A percentile compares a stretch with the other conserved stretches of the same genome.
Conservation (phyloP, 306 rosid genomes). For the Trichosanthes cucumerina region DNA sequence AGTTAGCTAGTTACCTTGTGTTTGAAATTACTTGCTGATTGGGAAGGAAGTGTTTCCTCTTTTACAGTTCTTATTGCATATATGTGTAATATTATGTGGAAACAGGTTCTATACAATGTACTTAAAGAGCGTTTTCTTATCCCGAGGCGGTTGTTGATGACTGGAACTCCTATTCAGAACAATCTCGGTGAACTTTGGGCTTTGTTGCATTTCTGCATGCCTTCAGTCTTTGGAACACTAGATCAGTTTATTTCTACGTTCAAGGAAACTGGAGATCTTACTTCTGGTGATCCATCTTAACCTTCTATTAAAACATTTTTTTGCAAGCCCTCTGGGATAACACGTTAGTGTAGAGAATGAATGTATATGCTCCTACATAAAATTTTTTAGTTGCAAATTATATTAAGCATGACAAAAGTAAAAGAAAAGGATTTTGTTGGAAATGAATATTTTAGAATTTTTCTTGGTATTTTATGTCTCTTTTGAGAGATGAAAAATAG, state of each 20-base stretch:
- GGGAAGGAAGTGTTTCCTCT: background rate
- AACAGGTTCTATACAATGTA: conserved; percentile 72
- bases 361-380: background rate
- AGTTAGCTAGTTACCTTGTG: background rate
- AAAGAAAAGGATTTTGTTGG: background rate
- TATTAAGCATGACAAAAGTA: background rate
- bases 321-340: background rate
- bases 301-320: conserved; percentile 1
- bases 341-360: background rate
- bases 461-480: conserved; percentile 1
- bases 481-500: background rate
- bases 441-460: conserved; percentile 2
- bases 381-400: background rate
- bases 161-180: conserved; percentile 95
- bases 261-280: conserved; percentile 58
- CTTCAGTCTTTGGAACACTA: conserved; percentile 66
- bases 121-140: conserved; percentile 67
- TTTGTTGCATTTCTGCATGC: conserved; percentile 83
- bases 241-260: conserved; percentile 69
- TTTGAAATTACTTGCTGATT: background rate
- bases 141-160: conserved; percentile 85
- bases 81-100: conserved; percentile 12
- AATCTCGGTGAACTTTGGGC: conserved; percentile 91
- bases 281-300: conserved; percentile 37
- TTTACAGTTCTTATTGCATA: conserved; percentile 6